A percentile compares a stretch with the other conserved stretches of the same genome.
Conservation (phyloP, 73 alveolate species). For the Uronychia setigera region DNA sequence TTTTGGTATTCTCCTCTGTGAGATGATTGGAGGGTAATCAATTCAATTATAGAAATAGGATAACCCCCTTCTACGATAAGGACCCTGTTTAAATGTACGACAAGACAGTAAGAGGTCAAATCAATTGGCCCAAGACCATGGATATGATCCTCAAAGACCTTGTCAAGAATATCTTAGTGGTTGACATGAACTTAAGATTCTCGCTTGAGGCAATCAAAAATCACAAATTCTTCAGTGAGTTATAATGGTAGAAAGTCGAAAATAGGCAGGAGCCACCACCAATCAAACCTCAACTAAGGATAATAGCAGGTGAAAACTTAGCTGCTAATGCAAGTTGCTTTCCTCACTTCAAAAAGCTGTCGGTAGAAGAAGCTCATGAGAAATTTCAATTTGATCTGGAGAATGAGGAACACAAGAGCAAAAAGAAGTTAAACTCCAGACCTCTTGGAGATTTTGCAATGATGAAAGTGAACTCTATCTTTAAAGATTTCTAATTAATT, state of each 20-base stretch:
- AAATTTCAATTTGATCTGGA: too few relatives aligned
- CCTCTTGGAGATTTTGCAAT: slow-evolving; percentile 7
- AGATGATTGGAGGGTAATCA: slow-evolving; percentile 48
- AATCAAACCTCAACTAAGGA: not conserved
- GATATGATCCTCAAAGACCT: slow-evolving; percentile 42
- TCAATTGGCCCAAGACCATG: slow-evolving; percentile 58
- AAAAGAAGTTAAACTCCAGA: too few relatives aligned
- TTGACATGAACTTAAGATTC: slow-evolving; percentile 49
- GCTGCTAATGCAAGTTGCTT: too few relatives aligned
- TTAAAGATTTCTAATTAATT: not conserved
- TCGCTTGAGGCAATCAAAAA: slow-evolving; percentile 38
- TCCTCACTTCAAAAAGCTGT: too few relatives aligned
- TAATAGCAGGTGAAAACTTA: too few relatives aligned
- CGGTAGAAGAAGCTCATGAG: too few relatives aligned
- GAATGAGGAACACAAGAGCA: too few relatives aligned
- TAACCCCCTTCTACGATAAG: slow-evolving; percentile 34
- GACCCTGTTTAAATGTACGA: slow-evolving; percentile 40
- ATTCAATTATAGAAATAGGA: too few relatives aligned
- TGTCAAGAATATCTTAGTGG: slow-evolving; percentile 41
- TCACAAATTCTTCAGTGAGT: slow-evolving; percentile 41
- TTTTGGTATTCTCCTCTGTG: slow-evolving; percentile 50
- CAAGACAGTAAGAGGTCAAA: slow-evolving; percentile 20
- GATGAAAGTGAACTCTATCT: not conserved
- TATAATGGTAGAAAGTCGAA: slow-evolving; percentile 14
- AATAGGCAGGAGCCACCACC: not conserved